Conservation (phyloP, 192 early-diverging fungal species). For the Coemansia biformis region DNA sequence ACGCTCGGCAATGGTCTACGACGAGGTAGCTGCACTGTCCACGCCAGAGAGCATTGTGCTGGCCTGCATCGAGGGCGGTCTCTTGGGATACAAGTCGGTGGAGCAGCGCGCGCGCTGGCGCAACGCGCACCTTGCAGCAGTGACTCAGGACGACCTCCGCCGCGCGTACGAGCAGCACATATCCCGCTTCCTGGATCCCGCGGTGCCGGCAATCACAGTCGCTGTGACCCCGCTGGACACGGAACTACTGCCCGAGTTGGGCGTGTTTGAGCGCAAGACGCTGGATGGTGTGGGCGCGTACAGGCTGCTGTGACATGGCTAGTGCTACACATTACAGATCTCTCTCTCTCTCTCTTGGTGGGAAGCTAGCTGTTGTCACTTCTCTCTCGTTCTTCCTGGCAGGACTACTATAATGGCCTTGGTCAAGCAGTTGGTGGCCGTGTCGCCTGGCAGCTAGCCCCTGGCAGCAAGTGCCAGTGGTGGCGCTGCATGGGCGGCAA, state of each 20-base stretch:
- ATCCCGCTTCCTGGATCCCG: conserved; percentile 16
- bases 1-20: conserved; percentile 21
- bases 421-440: too few relatives aligned
- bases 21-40: conserved; percentile 2
- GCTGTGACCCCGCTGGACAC: conserved; percentile 26
- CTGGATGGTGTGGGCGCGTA: conserved; percentile 9
- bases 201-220: conserved; percentile 16
- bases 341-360: too few relatives aligned
- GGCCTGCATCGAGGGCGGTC: conserved; percentile 6
- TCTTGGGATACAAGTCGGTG: conserved; percentile 23
- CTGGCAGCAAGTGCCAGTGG: too few relatives aligned
- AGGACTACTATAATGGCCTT: too few relatives aligned
- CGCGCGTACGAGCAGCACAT: conserved; percentile 29
- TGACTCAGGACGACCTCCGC: conserved; percentile 27
- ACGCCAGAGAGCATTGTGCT: conserved; percentile 19
- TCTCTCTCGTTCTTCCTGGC: too few relatives aligned
- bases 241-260: conserved; percentile 22
- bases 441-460: too few relatives aligned
- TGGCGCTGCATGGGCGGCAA: too few relatives aligned
- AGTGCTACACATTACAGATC: too few relatives aligned
- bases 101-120: conserved; percentile 17
- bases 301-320: too few relatives aligned
- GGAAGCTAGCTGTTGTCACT: too few relatives aligned
- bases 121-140: conserved; percentile 17
- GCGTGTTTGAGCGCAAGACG: conserved; percentile 14